A percentile compares a stretch with the other conserved stretches of the same genome.
Evolutionary conservation across 179 eudicot species (phyloP).

Genomic region (Amaranthus tricolor): DNA sequence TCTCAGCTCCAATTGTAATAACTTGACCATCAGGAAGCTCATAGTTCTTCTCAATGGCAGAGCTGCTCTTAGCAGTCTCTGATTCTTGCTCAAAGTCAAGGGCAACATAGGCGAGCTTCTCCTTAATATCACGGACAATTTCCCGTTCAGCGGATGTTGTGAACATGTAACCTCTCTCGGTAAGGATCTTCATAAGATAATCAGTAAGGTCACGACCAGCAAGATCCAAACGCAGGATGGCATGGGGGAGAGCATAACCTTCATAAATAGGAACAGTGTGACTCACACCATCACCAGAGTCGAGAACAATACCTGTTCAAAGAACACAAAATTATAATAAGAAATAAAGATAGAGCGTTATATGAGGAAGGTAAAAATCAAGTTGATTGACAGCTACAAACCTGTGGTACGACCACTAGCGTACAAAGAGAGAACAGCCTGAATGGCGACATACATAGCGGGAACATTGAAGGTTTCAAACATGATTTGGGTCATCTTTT

Average conservation of each 20-base stretch:
- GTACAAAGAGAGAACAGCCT: constrained; percentile 76
- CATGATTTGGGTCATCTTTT: constrained; percentile 83
- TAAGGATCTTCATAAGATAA: constrained; percentile 37
- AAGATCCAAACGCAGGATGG: constrained; percentile 41
- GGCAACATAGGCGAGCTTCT: constrained; percentile 36
- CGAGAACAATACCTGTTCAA: constrained; percentile 37
- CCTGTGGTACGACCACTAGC: constrained; percentile 90
- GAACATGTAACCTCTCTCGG: constrained; percentile 45
- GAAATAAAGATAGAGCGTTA: background rate
- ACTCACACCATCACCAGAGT: constrained; percentile 44
- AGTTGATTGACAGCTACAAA: background rate
- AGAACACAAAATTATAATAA: background rate
- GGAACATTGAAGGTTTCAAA: constrained; percentile 77
- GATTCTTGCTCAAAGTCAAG: constrained; percentile 34
- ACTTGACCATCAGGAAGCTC: constrained; percentile 40
- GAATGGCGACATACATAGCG: constrained; percentile 82
- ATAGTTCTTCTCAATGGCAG: constrained; percentile 35
- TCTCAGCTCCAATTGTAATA: constrained; percentile 36
- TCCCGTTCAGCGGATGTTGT: constrained; percentile 40
- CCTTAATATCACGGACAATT: constrained; percentile 43
- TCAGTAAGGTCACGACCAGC: constrained; percentile 44
- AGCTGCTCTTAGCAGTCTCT: constrained; percentile 34
- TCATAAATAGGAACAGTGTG: constrained; percentile 37
- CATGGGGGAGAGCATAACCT: constrained; percentile 42
- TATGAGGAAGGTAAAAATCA: too few relatives aligned